These are phyloP conservation scores for Astragalus glycyphyllos DNA, from an alignment of 306 rosid genomes.

Conservation along the genomic window DNA sequence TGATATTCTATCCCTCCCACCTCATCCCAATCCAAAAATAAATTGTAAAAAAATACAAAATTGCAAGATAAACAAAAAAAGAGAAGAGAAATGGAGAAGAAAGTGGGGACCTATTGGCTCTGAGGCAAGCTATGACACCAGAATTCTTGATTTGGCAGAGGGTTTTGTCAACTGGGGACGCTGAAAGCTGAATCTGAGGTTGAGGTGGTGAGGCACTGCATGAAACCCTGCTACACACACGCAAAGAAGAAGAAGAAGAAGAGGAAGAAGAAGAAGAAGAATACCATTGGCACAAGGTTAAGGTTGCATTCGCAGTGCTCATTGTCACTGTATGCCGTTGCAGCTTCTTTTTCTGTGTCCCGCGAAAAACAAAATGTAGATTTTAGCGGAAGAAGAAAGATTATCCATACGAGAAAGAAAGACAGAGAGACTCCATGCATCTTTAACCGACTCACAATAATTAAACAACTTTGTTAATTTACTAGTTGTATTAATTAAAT, in stretches of 20 bases:
- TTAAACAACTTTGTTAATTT: no score
- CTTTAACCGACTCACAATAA: no score
- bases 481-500: no score
- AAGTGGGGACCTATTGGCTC: conserved; percentile 65
- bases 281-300: conserved; percentile 22
- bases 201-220: conserved; percentile 45
- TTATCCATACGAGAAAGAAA: no score
- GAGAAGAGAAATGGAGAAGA: neutral
- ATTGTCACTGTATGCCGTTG: neutral
- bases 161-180: conserved; percentile 59
- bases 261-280: conserved; percentile 39
- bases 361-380: no score
- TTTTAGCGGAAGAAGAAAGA: conserved; percentile 2
- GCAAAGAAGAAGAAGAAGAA: conserved; percentile 37
- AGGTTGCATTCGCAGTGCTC: conserved; percentile 38
- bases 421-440: no score
- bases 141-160: conserved; percentile 57
- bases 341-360: neutral
- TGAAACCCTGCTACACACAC: conserved; percentile 39
- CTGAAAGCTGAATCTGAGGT: conserved; percentile 40
- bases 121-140: conserved; percentile 93
- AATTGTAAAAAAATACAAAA: no score
- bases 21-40: no score
- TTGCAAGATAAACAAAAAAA: neutral
- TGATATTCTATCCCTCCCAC: no score